Base-by-base conservation (phyloP, 2,329 filamentous ascomycete species). In the Ceratocystis diversiconidia region DNA sequence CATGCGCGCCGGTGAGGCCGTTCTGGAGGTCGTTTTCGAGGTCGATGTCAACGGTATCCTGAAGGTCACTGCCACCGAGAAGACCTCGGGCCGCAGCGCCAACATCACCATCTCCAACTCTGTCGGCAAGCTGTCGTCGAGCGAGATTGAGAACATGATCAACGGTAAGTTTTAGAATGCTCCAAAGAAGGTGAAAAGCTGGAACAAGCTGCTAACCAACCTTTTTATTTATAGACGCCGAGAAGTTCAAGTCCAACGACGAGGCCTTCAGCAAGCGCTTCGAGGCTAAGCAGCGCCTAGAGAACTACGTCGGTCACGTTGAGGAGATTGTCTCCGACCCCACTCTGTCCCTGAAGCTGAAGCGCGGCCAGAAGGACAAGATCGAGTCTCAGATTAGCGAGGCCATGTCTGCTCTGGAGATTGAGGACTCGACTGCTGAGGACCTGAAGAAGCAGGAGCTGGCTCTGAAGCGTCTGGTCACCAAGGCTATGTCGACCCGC, bases 91-190 rank as follows among this genome's bases (percentile, higher is more conserved):
- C 74, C 92, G 94, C 77, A 94, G 84, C 75, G 94, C 94, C 79
- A 99, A 99, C 86, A 99, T 99, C 78, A 99, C 94, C 76, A 99
- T 99, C 80, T 90, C 90, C 79, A 99, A 99, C 86, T 96, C 94
- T 68, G 92, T 99, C 73, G 94, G 94, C 78, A 99, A 99, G 84
- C 90, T 99, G 71, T 96, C 91, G 69, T 89, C 87, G 64, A 79
- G 80, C 69, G 94, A 99, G 81, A 99, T 99, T 71, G 94, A 99
- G 83, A 91, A 85, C 82, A 97, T 97, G 92, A 90, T 99, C 77
- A 88, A 81, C 77, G 89, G 84, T 86, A 79, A 75, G 80, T 74
- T 57, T 25, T 41, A 22, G 22, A 41, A 46, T 19, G 32, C 36
- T 10, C 5, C 12, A 43, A 30, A 19, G 19, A 41, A 28, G 5